Percentiles rank a stretch among this genome's conserved stretches.
phyloP scores from a whole-genome alignment of 2,329 filamentous ascomycete species.

The Trichoderma sp. region DNA sequence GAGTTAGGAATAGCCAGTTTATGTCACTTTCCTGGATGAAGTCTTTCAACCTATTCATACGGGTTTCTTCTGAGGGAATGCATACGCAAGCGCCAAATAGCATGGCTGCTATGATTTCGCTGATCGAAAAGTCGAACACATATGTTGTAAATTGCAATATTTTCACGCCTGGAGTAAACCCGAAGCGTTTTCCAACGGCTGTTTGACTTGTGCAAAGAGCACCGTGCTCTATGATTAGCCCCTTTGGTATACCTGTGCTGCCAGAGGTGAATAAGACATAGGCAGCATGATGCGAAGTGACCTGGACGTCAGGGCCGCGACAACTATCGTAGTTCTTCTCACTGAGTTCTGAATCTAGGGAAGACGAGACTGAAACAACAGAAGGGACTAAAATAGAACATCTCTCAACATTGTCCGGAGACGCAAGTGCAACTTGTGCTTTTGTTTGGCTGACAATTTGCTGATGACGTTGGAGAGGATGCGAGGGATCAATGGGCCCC shows the following conservation, averaged over 20 bases:
- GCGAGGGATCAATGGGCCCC: background rate
- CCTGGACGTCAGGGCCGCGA: background rate
- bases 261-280: background rate
- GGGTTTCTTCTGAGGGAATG: background rate
- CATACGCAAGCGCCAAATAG: background rate
- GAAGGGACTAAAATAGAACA: background rate
- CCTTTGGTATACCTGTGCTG: background rate
- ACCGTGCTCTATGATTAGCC: background rate
- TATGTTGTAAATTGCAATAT: background rate
- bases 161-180: background rate
- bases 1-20: constrained; percentile 15
- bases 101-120: background rate
- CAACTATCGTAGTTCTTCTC: background rate
- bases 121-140: background rate
- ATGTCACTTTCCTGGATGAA: background rate
- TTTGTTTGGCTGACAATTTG: constrained; percentile 1
- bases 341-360: background rate
- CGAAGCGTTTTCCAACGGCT: background rate
- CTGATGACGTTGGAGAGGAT: constrained; percentile 1
- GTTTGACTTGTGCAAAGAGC: background rate
- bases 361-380: background rate
- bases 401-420: background rate
- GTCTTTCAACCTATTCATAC: background rate
- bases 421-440: background rate
- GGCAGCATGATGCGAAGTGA: background rate